These are phyloP conservation scores for Russula ochroleuca DNA, from an alignment of 768 basidiomycete genomes.

Conservation along the genomic window DNA sequence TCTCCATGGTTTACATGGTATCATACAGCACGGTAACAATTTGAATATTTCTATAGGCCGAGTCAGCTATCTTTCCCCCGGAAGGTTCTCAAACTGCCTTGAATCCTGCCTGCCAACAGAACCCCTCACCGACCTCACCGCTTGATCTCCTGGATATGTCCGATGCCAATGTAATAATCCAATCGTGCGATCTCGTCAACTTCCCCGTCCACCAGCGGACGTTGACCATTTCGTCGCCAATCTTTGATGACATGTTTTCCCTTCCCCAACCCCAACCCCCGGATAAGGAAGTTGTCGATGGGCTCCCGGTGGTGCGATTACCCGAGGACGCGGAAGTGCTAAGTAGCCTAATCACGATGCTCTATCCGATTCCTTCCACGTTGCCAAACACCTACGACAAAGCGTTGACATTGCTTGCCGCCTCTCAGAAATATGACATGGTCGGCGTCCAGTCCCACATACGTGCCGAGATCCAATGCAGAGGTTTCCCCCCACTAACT, in stretches of 20 bases:
- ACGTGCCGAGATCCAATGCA: neutral
- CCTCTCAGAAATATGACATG: constrained; percentile 31
- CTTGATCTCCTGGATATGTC: neutral
- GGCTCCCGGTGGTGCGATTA: constrained; percentile 10
- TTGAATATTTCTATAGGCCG: neutral
- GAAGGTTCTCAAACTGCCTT: neutral
- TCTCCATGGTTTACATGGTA: no score
- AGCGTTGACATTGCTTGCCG: constrained; percentile 15
- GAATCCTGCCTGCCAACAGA: neutral
- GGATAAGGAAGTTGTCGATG: neutral
- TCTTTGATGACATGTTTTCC: constrained; percentile 25
- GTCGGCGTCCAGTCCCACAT: neutral
- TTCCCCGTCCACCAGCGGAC: constrained; percentile 19
- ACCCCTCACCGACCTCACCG: neutral
- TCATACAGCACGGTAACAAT: neutral
- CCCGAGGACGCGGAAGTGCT: constrained; percentile 14
- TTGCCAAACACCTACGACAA: constrained; percentile 7
- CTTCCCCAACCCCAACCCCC: constrained; percentile 15
- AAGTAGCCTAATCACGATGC: constrained; percentile 6
- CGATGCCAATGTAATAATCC: constrained; percentile 2
- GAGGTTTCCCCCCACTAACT: neutral
- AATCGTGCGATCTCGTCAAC: constrained; percentile 13
- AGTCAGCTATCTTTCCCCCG: neutral
- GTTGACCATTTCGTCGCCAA: constrained; percentile 8
- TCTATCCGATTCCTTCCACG: constrained; percentile 17